Base-by-base conservation (phyloP, 2,329 filamentous ascomycete genomes). In the Fusarium stilboides region DNA sequence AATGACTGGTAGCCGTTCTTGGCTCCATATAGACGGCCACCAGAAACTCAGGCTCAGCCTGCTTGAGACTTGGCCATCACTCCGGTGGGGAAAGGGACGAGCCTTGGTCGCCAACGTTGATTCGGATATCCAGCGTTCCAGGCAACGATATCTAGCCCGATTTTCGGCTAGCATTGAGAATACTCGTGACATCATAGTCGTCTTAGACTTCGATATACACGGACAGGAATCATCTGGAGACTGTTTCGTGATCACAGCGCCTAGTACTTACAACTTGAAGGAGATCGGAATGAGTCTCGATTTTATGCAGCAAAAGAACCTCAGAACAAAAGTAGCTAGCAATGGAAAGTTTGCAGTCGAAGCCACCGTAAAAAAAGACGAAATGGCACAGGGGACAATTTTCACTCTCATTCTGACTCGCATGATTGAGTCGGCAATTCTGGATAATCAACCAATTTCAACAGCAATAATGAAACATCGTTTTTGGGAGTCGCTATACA, bases 191-290 rank as follows among this genome's bases (percentile, higher is more conserved):
- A 57, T 57, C 8, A 20, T 57, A 0, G 28, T 34, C 5, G 45
- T 57, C 1, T 3, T 57, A 36, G 17, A 57, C 2, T 20, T 57
- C 12, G 2, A 26, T 19, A 17, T 40, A 3, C 6, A 26, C 3
- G 9, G 5, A 3, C 9, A 8, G n/a, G 9, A 31, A 6, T 26
- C 12, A n/a, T 22, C 0, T 3, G 34, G 12, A 2, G 3, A 8
- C 15, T 52, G 17, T 5, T 40, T 2, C 19, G 17, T 1, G 2
- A 17, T 52, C 31, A 3, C 20, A 10, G 26, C 36, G 2, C 36
- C 34, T 6, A 6, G 9, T 19, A 0, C 1, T 2, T 3, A 13
- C 4, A 3, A 15, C 14, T 1, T 20, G 2, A 0, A 5, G 1
- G 8, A 2, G 4, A 52, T 57, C 2, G 8, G 4, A 3, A 1